These are phyloP conservation scores for Verticillium isaacii DNA, from an alignment of 2,329 filamentous ascomycete species.

Conservation along the genomic window DNA sequence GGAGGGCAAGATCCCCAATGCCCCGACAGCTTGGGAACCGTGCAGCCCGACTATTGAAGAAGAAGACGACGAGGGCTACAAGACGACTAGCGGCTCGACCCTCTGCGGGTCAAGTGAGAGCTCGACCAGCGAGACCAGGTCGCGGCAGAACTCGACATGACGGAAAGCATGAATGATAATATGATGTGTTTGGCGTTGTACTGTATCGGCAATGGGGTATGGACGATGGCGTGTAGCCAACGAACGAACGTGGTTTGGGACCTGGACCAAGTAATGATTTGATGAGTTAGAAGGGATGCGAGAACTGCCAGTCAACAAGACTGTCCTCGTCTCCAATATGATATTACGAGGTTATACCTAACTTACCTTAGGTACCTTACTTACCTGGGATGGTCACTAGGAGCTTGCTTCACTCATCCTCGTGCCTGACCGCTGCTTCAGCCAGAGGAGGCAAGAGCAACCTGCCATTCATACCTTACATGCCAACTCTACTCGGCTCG, in stretches of 20 bases:
- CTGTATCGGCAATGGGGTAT: neutral
- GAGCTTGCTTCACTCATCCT: no score
- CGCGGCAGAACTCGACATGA: neutral
- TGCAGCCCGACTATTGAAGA: neutral
- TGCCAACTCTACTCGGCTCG: no score
- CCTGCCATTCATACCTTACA: no score
- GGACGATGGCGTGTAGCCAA: neutral
- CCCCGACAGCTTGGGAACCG: neutral
- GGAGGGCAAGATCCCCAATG: neutral
- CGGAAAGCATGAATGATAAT: neutral
- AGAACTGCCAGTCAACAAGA: no score
- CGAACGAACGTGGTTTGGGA: neutral
- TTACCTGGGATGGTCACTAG: no score
- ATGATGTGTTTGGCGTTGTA: neutral
- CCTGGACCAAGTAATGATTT: no score
- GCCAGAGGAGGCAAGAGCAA: no score
- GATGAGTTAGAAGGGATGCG: no score
- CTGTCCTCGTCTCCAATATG: no score
- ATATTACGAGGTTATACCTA: no score
- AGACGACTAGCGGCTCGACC: neutral
- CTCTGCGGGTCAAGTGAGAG: neutral
- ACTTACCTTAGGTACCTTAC: no score
- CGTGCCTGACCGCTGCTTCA: no score
- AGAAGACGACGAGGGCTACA: neutral
- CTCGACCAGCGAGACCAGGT: neutral